These are phyloP conservation scores for Erythrobasidium yunnanense DNA, from an alignment of 768 basidiomycete genomes.

Conservation along the genomic window DNA sequence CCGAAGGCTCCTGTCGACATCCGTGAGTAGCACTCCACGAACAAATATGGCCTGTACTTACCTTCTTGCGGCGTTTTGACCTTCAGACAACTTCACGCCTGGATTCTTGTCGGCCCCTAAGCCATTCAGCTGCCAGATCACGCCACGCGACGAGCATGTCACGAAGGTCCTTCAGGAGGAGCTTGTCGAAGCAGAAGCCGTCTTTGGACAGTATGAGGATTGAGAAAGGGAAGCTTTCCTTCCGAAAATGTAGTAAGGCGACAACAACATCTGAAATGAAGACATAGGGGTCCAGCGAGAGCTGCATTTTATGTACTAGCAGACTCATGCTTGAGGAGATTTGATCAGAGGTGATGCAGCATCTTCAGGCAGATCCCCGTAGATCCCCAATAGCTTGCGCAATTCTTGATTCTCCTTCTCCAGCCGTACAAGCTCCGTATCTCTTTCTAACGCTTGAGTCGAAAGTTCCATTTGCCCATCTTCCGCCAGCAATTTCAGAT, in stretches of 20 bases:
- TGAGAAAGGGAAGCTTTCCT: too few relatives aligned
- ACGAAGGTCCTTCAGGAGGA: neutral
- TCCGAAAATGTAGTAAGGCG: too few relatives aligned
- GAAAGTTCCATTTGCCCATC: neutral
- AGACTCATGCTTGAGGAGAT: too few relatives aligned
- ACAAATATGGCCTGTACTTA: neutral
- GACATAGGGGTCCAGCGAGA: too few relatives aligned
- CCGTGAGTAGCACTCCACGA: neutral
- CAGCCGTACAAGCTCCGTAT: constrained; percentile 70
- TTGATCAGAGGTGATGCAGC: neutral
- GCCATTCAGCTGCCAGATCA: neutral
- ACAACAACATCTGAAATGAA: too few relatives aligned
- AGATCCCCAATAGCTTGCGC: constrained; percentile 62
- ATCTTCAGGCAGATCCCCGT: neutral
- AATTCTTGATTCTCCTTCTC: constrained; percentile 72
- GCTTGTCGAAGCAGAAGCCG: neutral
- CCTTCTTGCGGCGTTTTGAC: neutral
- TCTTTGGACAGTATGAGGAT: neutral
- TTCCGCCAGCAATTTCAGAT: neutral
- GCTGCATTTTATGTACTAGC: too few relatives aligned
- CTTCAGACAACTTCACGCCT: neutral
- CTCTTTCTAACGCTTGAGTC: constrained; percentile 61
- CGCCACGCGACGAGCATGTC: neutral
- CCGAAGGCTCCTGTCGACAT: neutral
- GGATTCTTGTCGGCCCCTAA: neutral